Percentiles rank a stretch among this genome's conserved stretches.
These are phyloP conservation scores for Clitoria ternatea DNA, from an alignment of 306 rosid species.

Conservation along the genomic window DNA sequence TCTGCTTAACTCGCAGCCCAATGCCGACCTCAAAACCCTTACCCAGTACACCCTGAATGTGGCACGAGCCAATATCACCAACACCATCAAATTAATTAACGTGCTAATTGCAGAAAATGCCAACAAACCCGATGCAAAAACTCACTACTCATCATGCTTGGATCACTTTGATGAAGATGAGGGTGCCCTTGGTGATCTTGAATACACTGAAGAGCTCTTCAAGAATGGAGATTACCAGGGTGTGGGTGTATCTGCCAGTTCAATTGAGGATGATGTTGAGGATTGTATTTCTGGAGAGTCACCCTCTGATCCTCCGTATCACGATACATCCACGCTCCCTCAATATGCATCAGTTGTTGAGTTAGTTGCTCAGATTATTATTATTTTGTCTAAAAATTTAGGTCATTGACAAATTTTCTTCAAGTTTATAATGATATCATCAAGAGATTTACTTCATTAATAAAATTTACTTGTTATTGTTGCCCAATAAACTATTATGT, in stretches of 20 bases:
- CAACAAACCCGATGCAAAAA: neutral
- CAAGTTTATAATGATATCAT: no score
- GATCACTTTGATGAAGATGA: neutral
- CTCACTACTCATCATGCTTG: neutral
- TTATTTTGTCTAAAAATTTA: neutral
- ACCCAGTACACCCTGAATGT: neutral
- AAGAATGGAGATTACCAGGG: neutral
- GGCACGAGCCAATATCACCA: neutral
- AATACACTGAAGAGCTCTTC: neutral
- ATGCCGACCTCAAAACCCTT: neutral
- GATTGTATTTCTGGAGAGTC: neutral
- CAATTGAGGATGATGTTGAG: neutral
- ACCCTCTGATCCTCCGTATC: neutral
- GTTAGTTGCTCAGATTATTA: neutral
- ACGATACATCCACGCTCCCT: neutral
- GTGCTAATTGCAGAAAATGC: neutral
- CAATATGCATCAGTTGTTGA: neutral
- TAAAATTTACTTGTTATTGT: no score
- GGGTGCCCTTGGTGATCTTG: neutral
- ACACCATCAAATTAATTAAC: neutral
- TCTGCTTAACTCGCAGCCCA: neutral
- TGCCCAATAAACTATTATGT: no score
- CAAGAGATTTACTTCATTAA: no score
- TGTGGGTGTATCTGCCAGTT: neutral
- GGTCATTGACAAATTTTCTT: no score